Conservation (phyloP, 164 flowering plant genomes). For the Sextonia rubra region DNA sequence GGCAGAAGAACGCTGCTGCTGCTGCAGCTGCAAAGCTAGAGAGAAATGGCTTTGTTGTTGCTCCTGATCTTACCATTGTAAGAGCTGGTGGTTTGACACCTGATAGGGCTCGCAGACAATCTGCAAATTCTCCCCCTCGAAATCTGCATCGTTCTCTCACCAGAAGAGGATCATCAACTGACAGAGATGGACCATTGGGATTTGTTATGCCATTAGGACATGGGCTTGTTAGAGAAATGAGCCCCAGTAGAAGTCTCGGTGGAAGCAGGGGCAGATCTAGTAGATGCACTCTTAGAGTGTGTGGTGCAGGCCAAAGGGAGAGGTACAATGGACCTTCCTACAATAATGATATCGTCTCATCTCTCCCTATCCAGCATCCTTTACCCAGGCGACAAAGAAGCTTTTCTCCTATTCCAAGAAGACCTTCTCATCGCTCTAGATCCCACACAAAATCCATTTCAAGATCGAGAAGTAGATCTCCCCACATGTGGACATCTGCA, state of each 20-base stretch:
- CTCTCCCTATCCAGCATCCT: slow-evolving; percentile 21
- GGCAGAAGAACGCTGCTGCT: slow-evolving; percentile 20
- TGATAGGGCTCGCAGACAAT: slow-evolving; percentile 21
- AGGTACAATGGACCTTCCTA: slow-evolving; percentile 26
- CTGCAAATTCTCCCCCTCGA: slow-evolving; percentile 24
- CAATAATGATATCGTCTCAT: slow-evolving; percentile 21
- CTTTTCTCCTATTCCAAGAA: slow-evolving; percentile 37
- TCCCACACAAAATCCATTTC: slow-evolving; percentile 36
- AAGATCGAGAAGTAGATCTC: slow-evolving; percentile 50
- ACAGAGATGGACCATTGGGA: slow-evolving; percentile 25
- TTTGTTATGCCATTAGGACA: slow-evolving; percentile 22
- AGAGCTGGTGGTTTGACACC: slow-evolving; percentile 20
- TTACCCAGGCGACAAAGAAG: slow-evolving; percentile 34
- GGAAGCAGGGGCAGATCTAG: slow-evolving; percentile 26
- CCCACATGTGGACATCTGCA: slow-evolving; percentile 30
- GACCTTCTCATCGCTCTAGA: slow-evolving; percentile 18
- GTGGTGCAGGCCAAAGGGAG: slow-evolving; percentile 29
- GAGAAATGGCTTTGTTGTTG: slow-evolving; percentile 28
- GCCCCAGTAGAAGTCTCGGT: slow-evolving; percentile 21
- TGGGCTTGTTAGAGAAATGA: slow-evolving; percentile 20
- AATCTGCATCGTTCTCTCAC: slow-evolving; percentile 16
- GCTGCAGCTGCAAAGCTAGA: slow-evolving; percentile 23
- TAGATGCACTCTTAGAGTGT: slow-evolving; percentile 22
- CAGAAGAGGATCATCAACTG: slow-evolving; percentile 36
- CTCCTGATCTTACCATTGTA: slow-evolving; percentile 23